A percentile compares a stretch with the other conserved stretches of the same genome.
phyloP scores from a whole-genome alignment of 441 rosid genomes.

The Pelargonium australe region DNA sequence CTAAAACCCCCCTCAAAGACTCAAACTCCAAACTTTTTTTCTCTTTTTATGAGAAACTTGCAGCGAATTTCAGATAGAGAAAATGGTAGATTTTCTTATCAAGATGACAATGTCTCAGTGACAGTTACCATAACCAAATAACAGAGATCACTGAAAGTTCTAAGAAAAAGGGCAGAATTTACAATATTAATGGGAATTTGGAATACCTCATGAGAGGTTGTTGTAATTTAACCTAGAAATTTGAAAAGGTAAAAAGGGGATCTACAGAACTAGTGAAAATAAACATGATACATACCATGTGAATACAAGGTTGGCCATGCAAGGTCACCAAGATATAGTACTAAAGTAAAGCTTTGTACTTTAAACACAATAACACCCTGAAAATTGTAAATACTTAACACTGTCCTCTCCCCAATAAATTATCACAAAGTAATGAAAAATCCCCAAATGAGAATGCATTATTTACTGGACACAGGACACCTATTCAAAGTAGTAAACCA shows the following conservation, averaged over 20 bases:
- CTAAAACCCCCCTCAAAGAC: not conserved
- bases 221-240: not conserved
- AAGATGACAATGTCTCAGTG: not conserved
- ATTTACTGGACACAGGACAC: not conserved
- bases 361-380: not conserved
- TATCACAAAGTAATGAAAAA: not conserved
- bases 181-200: not conserved
- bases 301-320: not conserved
- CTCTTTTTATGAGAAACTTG: not conserved
- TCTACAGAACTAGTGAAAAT: not conserved
- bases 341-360: not conserved
- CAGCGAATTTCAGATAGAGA: not conserved
- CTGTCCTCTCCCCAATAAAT: not conserved
- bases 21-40: not conserved
- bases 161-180: not conserved
- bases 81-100: not conserved
- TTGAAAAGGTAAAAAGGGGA: not conserved
- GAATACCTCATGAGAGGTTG: not conserved
- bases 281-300: not conserved
- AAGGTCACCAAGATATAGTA: not conserved
- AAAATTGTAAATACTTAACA: not conserved
- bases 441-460: conserved; percentile 4
- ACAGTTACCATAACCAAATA: not conserved
- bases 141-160: not conserved
- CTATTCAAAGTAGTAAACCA: not conserved